Base-by-base conservation (phyloP, 768 basidiomycete species). In the Mycena vitilis region DNA sequence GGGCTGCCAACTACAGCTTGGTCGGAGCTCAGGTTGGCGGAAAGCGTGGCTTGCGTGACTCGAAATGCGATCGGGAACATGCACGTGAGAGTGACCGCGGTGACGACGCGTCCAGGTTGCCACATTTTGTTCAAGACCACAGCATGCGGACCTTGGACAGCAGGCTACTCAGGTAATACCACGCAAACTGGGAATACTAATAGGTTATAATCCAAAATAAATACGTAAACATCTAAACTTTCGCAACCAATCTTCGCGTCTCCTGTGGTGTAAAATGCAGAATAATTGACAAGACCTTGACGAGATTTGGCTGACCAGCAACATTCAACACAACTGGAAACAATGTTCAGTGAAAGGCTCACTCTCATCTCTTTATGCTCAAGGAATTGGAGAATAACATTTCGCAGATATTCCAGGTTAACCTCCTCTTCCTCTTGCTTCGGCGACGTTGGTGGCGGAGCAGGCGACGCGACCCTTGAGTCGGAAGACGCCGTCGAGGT, bases 321-420 rank as follows among this genome's bases (percentile, higher is more conserved):
- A 12, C 11, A 56, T 56, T 51, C 57, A 70, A 60, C 47, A 36
- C 37, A 58, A 34, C 15, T 23, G n/a, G 53, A n/a, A 2, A 48
- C 64, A 16, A 34, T 48, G 23, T 30, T 45, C n/a, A 22, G 9
- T 16, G 42, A 34, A 49, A 30, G 5, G 47, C 94, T 77, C 75
- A 96, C 96, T 81, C 98, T 87, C 96, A 98, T 98, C 78, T 99
- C 96, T 77, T 97, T 96, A 81, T 98, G 94, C 77, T 99, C 98
- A 57, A 99, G 84, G 82, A 99, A 99, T 78, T 99, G 98, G 53
- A 99, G 78, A 64, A 99, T 95, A 38, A 99, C 93, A 78, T 99
- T 99, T 65, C 98, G 86, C 53, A 99, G 79, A 79, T 99, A 99
- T 80, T 99, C 98, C 10, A 97, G 82, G 75, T 97, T 99, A 62